Evolutionary conservation across 179 eudicot species (phyloP), one percentile per base, ranked within the genome.

Genomic region (Vitellaria paradoxa): DNA sequence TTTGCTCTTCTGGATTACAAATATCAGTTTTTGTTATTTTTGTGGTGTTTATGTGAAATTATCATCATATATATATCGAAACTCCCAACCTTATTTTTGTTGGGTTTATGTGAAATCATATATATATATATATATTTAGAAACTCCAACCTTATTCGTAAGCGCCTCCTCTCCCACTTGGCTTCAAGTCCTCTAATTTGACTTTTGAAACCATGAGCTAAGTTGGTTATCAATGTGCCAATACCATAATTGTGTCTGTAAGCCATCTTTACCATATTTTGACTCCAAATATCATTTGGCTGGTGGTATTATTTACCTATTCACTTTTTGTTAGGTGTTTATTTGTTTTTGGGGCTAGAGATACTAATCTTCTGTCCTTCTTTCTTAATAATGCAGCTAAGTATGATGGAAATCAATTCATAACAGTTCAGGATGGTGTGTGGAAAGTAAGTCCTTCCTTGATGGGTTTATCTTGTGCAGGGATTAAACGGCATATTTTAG

Each of bases 381-480:
- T 62, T 73, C 63, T 76, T 70, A 47, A 82, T 68, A 74, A 80
- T 65, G 90, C 94, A 96, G 99, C 96, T 77, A 84, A 76, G 61
- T 96, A 96, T 77, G 98, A 96, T 73, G 99, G 99, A 79, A 74
- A 93, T 79, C 88, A 83, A 53, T 96, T 96, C 79, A 76, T 96
- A 74, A 93, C 97, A 67, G 72, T 90, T 70, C 90, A 90, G 81
- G 85, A 88, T 86, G 97, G 93, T 37, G 84, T 87, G 70, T 67
- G 97, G 93, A 93, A 93, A 89, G 98, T 96, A 84, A 87, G 94
- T 80, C 46, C 11, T 65, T 66, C 17, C 10, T 71, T 42, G 45
- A 42, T 42, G 13, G 47, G 65, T 46, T 65, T 40, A 50, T 57
- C 14, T 73, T 64, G 63, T 20, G 50, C 23, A 73, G 21, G 20